Evolutionary conservation across 2,329 filamentous ascomycete genomes (phyloP), one percentile per base, ranked within the genome.

Genomic region (Dendryphion nanum): DNA sequence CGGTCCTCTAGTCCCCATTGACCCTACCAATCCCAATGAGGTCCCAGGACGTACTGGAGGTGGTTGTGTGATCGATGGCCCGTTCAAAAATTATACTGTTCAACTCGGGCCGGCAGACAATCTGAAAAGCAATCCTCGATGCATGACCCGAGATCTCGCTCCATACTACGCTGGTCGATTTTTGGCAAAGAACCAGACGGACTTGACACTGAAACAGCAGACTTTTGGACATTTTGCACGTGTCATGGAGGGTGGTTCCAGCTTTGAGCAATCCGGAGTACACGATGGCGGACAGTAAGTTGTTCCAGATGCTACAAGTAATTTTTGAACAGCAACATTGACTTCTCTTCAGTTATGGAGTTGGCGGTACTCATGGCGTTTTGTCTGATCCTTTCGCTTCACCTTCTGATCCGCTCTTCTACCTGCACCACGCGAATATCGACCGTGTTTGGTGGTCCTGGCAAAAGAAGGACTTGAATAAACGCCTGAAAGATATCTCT

Each of bases 41-140:
- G 51, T 71, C 18, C 73, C 69, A 1, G 67, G 67, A 1, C 76
- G 74, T 17, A 64, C 66, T 0, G 76, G 76, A 10, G 76, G 76
- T 18, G 76, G 76, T 2, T 79, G 75, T 50, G 64, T 79, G 3
- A 59, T 50, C 7, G 61, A 58, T 0, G 74, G 74, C 1, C 74
- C 74, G 0, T 76, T 77, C 58, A 66, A 59, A 45, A 38, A 42
- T 26, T 30, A 13, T n/a, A 30, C 12, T 8, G 15, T 30, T 17
- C 10, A 16, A 8, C 12, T 30, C 10, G 29, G 29, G 12, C 29
- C 29, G 8, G 12, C 16, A 2, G 29, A 10, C 8, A 14, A n/a
- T 10, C 15, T 13, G 10, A 17, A n/a, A n/a, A 16, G 10, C 8
- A 30, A 30, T 15, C 29, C 29, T n/a, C 12, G 29, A 17, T 30